Conservation (phyloP, 352 stramenopile genomes). For the Stephanocyclus meneghinianus region DNA sequence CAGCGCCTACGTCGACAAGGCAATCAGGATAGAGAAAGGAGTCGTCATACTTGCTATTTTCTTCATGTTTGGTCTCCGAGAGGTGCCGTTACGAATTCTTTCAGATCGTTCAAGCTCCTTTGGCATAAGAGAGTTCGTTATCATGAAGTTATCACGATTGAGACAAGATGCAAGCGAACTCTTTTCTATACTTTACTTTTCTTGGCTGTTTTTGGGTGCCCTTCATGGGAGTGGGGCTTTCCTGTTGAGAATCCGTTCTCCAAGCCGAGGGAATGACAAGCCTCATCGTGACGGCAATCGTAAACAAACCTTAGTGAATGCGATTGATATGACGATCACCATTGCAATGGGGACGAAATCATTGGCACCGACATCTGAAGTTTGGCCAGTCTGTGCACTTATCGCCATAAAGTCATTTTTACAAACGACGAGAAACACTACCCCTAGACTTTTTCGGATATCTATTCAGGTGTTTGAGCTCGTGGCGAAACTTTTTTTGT, state of each 20-base stretch:
- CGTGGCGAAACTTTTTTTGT: conserved; percentile 29
- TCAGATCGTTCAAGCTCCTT: background rate
- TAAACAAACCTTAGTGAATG: conserved; percentile 15
- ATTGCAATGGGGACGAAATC: conserved; percentile 19
- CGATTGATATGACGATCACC: conserved; percentile 34
- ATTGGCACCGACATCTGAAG: conserved; percentile 6
- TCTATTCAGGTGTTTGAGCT: conserved; percentile 27
- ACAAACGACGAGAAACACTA: conserved; percentile 17
- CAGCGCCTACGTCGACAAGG: conserved; percentile 42
- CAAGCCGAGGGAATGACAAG: background rate
- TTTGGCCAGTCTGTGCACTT: conserved; percentile 19
- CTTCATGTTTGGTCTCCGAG: conserved; percentile 51
- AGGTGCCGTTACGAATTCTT: conserved; percentile 40
- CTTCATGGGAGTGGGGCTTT: conserved; percentile 44
- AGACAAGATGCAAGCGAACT: conserved; percentile 2
- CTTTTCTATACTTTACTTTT: conserved; percentile 2
- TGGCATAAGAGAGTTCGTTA: background rate
- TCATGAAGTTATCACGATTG: background rate
- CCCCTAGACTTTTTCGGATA: conserved; percentile 32
- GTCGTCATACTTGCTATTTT: conserved; percentile 37
- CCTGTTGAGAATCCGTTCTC: conserved; percentile 12
- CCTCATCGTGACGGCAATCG: conserved; percentile 1
- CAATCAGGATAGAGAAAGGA: conserved; percentile 46
- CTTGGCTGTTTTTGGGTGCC: conserved; percentile 44
- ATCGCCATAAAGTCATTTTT: conserved; percentile 45